Percentiles rank a stretch among this genome's conserved stretches.
These are phyloP conservation scores for Cryphonectria carpinicola DNA, from an alignment of 2,329 filamentous ascomycete genomes.

Conservation along the genomic window DNA sequence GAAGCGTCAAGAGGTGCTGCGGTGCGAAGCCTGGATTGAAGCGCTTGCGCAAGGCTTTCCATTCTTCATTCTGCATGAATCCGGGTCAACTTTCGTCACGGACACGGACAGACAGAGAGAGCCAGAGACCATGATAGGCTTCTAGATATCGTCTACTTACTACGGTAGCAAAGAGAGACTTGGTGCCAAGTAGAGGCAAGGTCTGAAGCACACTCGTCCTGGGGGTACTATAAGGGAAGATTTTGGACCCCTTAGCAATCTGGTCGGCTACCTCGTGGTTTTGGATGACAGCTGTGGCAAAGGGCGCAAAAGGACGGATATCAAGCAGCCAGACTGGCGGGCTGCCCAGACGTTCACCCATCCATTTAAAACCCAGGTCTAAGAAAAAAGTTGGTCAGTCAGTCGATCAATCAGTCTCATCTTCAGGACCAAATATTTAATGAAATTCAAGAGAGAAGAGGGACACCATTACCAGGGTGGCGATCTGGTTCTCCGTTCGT, in stretches of 20 bases:
- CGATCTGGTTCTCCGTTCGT: background rate
- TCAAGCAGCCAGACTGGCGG: conserved; percentile 42
- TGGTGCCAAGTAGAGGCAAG: conserved; percentile 23
- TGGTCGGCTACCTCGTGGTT: conserved; percentile 44
- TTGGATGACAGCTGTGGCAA: conserved; percentile 32
- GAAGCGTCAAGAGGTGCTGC: conserved; percentile 42
- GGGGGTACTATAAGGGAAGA: conserved; percentile 38
- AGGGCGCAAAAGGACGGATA: conserved; percentile 37
- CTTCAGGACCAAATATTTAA: background rate
- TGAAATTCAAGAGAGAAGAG: background rate
- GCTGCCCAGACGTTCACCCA: conserved; percentile 37
- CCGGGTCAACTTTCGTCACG: background rate
- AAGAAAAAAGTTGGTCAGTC: background rate
- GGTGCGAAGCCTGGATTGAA: conserved; percentile 45
- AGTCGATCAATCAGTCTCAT: background rate
- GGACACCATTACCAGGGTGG: background rate
- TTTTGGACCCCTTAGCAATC: conserved; percentile 38
- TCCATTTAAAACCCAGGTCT: conserved; percentile 35
- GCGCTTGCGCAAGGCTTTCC: conserved; percentile 40
- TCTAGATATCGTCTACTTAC: background rate
- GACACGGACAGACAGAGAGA: too few relatives aligned
- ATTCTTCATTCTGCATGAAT: conserved; percentile 34
- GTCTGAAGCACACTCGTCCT: conserved; percentile 38
- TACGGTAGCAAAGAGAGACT: conserved; percentile 1
- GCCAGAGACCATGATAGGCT: too few relatives aligned